phyloP scores from a whole-genome alignment of 257 asterid genomes.

The Eustoma russellianum region DNA sequence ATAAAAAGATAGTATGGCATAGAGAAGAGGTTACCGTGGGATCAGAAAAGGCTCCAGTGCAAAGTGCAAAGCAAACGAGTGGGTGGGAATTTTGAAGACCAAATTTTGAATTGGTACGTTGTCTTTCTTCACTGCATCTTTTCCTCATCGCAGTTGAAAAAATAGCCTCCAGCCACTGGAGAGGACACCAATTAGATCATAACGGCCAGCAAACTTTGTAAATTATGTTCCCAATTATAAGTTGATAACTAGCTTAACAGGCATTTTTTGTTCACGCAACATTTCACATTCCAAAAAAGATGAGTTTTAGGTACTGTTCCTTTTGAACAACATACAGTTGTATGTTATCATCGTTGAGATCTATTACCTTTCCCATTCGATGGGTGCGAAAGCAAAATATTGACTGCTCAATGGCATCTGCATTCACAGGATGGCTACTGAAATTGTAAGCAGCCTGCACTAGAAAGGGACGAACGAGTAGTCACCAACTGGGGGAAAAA shows the following conservation, averaged over 20 bases:
- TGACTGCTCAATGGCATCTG: slow-evolving; percentile 49
- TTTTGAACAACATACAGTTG: too few relatives aligned
- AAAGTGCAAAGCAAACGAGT: slow-evolving; percentile 48
- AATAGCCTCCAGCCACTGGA: slow-evolving; percentile 51
- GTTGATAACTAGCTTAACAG: too few relatives aligned
- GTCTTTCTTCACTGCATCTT: slow-evolving; percentile 44
- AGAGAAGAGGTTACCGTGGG: slow-evolving; percentile 32
- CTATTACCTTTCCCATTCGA: slow-evolving; percentile 44
- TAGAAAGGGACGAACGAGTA: slow-evolving; percentile 13
- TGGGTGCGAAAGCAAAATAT: slow-evolving; percentile 44
- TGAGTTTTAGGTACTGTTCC: too few relatives aligned
- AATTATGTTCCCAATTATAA: not conserved
- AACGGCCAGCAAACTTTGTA: not conserved
- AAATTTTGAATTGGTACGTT: slow-evolving; percentile 32
- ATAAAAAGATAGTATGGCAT: not conserved
- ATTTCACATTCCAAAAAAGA: too few relatives aligned
- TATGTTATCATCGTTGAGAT: not conserved
- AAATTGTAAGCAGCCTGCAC: slow-evolving; percentile 60
- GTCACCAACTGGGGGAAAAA: slow-evolving; percentile 7
- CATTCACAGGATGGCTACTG: slow-evolving; percentile 42
- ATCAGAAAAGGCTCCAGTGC: slow-evolving; percentile 52
- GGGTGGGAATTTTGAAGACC: slow-evolving; percentile 36
- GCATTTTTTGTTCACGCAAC: too few relatives aligned
- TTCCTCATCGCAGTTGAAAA: slow-evolving; percentile 49
- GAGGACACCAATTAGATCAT: too few relatives aligned